Evolutionary conservation across 2,329 filamentous ascomycete species (phyloP).

Genomic region (Aspergillus viridinutans): DNA sequence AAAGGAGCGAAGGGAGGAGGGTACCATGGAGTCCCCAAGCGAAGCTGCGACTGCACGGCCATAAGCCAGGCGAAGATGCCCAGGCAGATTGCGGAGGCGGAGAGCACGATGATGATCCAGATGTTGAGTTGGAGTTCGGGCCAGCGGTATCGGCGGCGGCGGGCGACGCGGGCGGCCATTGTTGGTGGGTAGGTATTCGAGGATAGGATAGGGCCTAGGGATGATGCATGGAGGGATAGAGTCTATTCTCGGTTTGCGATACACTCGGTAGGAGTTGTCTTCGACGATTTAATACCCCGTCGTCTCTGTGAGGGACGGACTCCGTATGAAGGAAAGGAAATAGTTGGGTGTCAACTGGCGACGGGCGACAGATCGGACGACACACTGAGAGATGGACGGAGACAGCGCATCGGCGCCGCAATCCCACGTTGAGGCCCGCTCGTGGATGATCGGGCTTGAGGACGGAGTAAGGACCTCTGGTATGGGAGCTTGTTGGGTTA

Average conservation of each 20-base stretch:
- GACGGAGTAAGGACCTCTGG: not conserved
- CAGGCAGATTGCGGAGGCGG: slow-evolving; percentile 53
- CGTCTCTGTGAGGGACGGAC: too few relatives aligned
- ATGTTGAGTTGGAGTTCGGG: slow-evolving; percentile 61
- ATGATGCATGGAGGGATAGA: not conserved
- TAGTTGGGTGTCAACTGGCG: not conserved
- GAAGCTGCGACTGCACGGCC: slow-evolving; percentile 52
- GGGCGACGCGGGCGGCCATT: slow-evolving; percentile 32
- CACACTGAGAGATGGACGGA: not conserved
- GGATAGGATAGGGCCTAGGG: not conserved
- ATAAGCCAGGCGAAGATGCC: slow-evolving; percentile 61
- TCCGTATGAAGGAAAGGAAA: not conserved
- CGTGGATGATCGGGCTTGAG: not conserved
- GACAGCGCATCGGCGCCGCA: slow-evolving; percentile 10
- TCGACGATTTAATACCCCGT: too few relatives aligned
- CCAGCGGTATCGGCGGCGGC: slow-evolving; percentile 55
- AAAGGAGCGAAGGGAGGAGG: not conserved
- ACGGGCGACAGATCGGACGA: not conserved
- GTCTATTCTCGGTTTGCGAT: not conserved
- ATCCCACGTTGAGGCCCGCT: not conserved
- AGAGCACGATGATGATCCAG: slow-evolving; percentile 61
- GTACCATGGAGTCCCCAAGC: slow-evolving; percentile 58
- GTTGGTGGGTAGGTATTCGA: not conserved
- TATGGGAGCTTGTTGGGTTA: not conserved
- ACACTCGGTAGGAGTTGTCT: not conserved